Percentiles rank a stretch among this genome's conserved stretches.
These are phyloP conservation scores for Chytriomyces hyalinus DNA, from an alignment of 192 early-diverging fungal species.

Conservation along the genomic window DNA sequence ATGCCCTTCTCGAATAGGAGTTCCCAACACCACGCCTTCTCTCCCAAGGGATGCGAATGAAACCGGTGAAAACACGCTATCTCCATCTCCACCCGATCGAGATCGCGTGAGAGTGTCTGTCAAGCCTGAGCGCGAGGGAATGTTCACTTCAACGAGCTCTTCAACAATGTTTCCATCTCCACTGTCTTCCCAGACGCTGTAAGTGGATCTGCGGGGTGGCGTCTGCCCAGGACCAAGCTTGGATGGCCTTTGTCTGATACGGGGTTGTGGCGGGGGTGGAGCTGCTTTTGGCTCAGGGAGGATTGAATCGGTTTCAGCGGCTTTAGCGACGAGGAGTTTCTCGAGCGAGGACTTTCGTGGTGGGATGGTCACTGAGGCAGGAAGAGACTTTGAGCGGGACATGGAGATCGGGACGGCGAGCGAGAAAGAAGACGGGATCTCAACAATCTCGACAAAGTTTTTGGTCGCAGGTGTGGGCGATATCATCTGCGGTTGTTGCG, in stretches of 20 bases:
- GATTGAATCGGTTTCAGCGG: background rate
- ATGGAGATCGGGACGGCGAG: background rate
- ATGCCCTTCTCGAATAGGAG: constrained; percentile 90
- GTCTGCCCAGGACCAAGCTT: background rate
- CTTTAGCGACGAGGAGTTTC: background rate
- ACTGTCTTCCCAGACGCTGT: constrained; percentile 30
- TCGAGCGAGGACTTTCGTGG: constrained; percentile 7
- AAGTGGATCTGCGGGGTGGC: background rate
- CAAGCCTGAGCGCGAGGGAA: background rate
- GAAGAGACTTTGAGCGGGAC: background rate
- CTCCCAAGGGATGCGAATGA: background rate
- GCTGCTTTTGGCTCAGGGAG: background rate
- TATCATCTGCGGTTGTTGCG: background rate
- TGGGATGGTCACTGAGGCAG: background rate
- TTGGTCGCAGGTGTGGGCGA: background rate
- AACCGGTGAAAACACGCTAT: constrained; percentile 1
- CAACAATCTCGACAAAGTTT: background rate
- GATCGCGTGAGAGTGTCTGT: background rate
- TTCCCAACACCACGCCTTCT: constrained; percentile 66
- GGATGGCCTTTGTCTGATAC: background rate
- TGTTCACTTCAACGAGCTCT: constrained; percentile 26
- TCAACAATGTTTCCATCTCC: constrained; percentile 12
- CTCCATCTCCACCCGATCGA: background rate
- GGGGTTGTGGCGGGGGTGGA: background rate
- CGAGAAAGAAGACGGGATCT: background rate